Base-by-base conservation (phyloP, 2,329 filamentous ascomycete species). In the Xylariaceae sp. region DNA sequence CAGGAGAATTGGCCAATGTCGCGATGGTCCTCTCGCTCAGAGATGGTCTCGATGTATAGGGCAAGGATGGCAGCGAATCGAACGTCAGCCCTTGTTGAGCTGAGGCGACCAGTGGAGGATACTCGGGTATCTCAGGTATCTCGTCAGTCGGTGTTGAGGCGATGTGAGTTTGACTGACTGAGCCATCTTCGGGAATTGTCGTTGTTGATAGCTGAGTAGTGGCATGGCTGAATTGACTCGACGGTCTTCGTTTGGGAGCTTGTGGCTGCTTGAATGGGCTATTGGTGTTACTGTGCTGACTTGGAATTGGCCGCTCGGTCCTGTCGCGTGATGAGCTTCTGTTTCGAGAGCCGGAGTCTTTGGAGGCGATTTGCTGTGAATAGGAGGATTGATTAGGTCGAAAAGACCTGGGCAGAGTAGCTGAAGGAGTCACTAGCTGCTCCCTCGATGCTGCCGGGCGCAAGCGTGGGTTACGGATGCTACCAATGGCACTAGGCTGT, bases 11-110 rank as follows among this genome's bases (percentile, higher is more conserved):
- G 3, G 90, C 81, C 6, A 97, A 74, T 0, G 90, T 96, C 67
- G 96, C 90, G 40, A 96, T 86, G 0, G 92, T 95, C 52, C 93
- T 79, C 62, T 97, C 92, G 0, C 88, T 84, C 4, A 97, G 75
- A 0, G 89, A 92, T 47, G 81, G 76, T n/a, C 52, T 59, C 13
- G 62, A 53, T 40, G 56, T 65, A 38, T 48, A 56, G 13, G 56
- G 41, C 13, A 57, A 50, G 2, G 58, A 48, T 28, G 53, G 31
- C n/a, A 65, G 51, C 2, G 56, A 28, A 47, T 67, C 65, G 36
- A 65, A 66, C 14, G 64, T 61, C 31, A 59, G 47, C 5, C 50
- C 51, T 18, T 66, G 61, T 5, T 58, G 57, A 6, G 50, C 43
- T 14, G 60, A 56, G 34, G 55, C 56, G 31, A 55, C 42, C 42